Base-by-base conservation (phyloP, 441 rosid species). In the Melastoma candidum region DNA sequence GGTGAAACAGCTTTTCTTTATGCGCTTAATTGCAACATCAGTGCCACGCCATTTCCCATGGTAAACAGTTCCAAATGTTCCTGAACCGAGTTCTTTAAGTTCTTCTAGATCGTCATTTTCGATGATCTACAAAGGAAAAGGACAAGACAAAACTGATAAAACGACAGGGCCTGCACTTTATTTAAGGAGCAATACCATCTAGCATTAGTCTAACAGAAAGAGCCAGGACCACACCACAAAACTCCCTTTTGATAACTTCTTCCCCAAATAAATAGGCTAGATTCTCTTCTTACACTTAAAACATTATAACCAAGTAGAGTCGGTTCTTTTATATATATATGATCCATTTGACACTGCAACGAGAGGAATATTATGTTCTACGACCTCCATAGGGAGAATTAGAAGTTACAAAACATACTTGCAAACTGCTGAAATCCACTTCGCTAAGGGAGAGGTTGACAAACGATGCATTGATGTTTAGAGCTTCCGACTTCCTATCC, bases 351-450 rank as follows among this genome's bases (percentile, higher is more conserved):
- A 32, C 41, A 39, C 17, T 8, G 25, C 10, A 26, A 51, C 41
- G 7, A 1, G 54, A 51, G 43, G 36, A 7, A 27, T 27, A 41
- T 27, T 43, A 52, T 36, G 43, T 52, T 36, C 7, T 7, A 24
- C 4, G 13, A 7, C 36, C 51, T 27, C 27, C 57, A 11, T 12
- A 36, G 13, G 46, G 41, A n/a, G 13, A 52, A 22, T 56, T n/a
- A 13, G 12, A 60, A 47, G 56, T 26, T 11, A 59, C 54, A 14
- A 48, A 55, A 17, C 48, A 58, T 71, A 89, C 97, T 90, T 89
- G 97, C 80, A 89, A 77, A 59, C 87, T 75, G 52, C 76, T 80
- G 53, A 73, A 65, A 62, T 85, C 93, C 70, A 80, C 48, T 17
- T 77, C 90, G 64, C 45, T 71, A 51, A 55, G 41, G 29, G 76